phyloP scores from a whole-genome alignment of 441 rosid species.

The Codiaeum variegatum region DNA sequence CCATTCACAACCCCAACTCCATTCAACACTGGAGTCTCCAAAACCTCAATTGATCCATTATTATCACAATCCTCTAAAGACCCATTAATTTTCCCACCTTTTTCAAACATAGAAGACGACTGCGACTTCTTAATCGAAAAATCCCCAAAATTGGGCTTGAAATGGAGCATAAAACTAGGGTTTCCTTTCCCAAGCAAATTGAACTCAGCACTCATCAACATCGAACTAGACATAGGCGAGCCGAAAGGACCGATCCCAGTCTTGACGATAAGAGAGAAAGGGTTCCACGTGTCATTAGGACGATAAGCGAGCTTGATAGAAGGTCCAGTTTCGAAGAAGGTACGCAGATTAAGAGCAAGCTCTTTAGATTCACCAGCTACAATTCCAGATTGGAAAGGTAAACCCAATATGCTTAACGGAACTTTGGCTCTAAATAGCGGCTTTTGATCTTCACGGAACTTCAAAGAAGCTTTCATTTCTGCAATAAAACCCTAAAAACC shows the following conservation, averaged over 20 bases:
- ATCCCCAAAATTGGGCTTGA: conserved; percentile 81
- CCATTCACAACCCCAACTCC: conserved; percentile 32
- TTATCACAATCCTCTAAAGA: conserved; percentile 23
- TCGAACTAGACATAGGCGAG: conserved; percentile 57
- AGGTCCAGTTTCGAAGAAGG: conserved; percentile 82
- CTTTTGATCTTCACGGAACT: conserved; percentile 83
- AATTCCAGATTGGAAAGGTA: conserved; percentile 80
- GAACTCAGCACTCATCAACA: conserved; percentile 89
- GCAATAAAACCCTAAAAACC: conserved; percentile 1
- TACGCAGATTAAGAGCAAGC: conserved; percentile 65
- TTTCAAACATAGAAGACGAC: conserved; percentile 41
- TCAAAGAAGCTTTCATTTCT: conserved; percentile 72
- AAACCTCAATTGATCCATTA: conserved; percentile 57
- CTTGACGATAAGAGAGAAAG: conserved; percentile 74
- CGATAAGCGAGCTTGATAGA: conserved; percentile 72
- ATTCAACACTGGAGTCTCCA: conserved; percentile 41
- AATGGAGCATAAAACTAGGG: conserved; percentile 82
- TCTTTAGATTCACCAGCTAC: conserved; percentile 52
- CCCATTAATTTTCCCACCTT: conserved; percentile 3
- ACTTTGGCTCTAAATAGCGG: conserved; percentile 74
- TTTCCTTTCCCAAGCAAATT: conserved; percentile 54
- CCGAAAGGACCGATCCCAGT: conserved; percentile 80
- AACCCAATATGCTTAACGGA: conserved; percentile 63
- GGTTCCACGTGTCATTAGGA: conserved; percentile 77
- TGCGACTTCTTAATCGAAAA: conserved; percentile 78